phyloP scores from a whole-genome alignment of 2,329 filamentous ascomycete genomes.

The Fusarium camptoceras region DNA sequence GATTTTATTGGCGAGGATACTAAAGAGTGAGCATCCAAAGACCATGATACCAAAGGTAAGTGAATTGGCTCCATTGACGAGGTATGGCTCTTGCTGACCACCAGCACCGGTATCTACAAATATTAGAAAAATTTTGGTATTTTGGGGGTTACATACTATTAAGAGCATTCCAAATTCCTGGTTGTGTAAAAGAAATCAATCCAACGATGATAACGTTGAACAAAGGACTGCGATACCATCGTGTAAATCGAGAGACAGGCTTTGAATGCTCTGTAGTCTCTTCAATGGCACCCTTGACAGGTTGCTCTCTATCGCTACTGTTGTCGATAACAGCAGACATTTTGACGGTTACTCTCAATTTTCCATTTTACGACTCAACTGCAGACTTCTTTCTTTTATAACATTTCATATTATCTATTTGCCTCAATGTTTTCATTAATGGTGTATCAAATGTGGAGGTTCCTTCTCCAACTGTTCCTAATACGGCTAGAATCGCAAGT shows the following conservation, averaged over 20 bases:
- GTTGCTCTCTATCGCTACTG: conserved; percentile 28
- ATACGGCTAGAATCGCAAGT: conserved; percentile 35
- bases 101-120: conserved; percentile 60
- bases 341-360: not conserved
- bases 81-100: conserved; percentile 63
- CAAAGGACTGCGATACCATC: conserved; percentile 48
- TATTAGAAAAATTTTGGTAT: fast-evolving
- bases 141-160: conserved; percentile 49
- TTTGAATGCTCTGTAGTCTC: conserved; percentile 28
- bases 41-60: conserved; percentile 57
- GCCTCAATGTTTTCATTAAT: conserved; percentile 1
- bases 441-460: conserved; percentile 27
- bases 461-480: conserved; percentile 7
- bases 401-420: conserved; percentile 2
- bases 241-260: conserved; percentile 40
- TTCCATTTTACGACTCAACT: not conserved
- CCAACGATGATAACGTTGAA: conserved; percentile 67
- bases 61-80: conserved; percentile 50
- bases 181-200: conserved; percentile 63
- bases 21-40: conserved; percentile 56
- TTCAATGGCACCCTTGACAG: conserved; percentile 27
- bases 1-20: conserved; percentile 61
- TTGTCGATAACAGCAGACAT: conserved; percentile 31
- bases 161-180: conserved; percentile 67
- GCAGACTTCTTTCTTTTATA: not conserved